Base-by-base conservation (phyloP, 2,329 filamentous ascomycete species). In the Ceratocystis alfenasii region DNA sequence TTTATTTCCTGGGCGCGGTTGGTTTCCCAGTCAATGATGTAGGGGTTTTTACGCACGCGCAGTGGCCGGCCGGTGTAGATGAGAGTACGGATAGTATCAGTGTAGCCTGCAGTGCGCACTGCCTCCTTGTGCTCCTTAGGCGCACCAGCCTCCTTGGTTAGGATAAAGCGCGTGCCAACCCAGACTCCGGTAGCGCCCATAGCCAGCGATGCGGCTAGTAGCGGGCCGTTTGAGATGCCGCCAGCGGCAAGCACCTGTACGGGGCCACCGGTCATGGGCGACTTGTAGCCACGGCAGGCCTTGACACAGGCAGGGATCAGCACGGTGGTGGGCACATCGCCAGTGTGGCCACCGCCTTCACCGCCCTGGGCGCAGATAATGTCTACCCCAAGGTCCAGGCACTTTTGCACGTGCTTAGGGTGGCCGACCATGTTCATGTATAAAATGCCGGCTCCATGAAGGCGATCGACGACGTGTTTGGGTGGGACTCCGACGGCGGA, bases 351-450 rank as follows among this genome's bases (percentile, higher is more conserved):
- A 75, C 94, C 94, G 70, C 94, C 94, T 80, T 99, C 94, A 72
- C 94, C 93, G 75, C 94, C 94, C 80, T 99, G 94, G 64, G 94
- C 94, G 80, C 93, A 97, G 80, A 99, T 97, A 73, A 99, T 88
- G 78, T 99, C 94, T 71, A 87, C 90, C 70, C 92, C 94, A 67
- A 92, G 83, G 63, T 93, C 90, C 69, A 99, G 83, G 77, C 90
- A 95, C 83, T 97, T 99, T 78, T 90, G 84, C 69, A 96, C 93
- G 80, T 99, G 94, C 86, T 99, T 99, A 74, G 94, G 93, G 83
- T 99, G 94, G 71, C 94, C 94, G 75, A 99, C 92, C 94, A 99
- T 99, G 87, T 99, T 99, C 94, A 97, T 97, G 83, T 95, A 96
- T 71, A 95, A 83, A 71, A 99, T 84, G 71, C 92, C 92, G 73